Percentiles rank a stretch among this genome's conserved stretches.
phyloP scores from a whole-genome alignment of 2,329 filamentous ascomycete genomes.

The Alternaria brassicicola region DNA sequence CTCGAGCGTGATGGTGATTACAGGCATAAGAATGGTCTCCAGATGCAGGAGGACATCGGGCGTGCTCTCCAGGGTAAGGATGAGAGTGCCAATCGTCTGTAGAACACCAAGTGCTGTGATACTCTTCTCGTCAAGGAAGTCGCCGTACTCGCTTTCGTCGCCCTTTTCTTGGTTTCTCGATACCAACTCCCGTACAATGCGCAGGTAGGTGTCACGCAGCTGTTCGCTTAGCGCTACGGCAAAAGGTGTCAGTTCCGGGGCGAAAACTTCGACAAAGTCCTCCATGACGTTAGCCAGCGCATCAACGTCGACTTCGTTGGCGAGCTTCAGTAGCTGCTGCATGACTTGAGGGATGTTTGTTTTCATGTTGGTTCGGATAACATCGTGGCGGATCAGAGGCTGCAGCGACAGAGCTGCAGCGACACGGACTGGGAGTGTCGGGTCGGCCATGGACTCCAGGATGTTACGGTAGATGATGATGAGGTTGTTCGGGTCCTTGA shows the following conservation, averaged over 20 bases:
- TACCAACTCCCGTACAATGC: conserved; percentile 88
- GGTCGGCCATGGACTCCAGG: conserved; percentile 93
- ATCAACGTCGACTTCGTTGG: conserved; percentile 97
- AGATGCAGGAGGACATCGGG: conserved; percentile 94
- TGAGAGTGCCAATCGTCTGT: conserved; percentile 96
- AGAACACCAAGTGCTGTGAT: conserved; percentile 95
- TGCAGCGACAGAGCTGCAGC: conserved; percentile 93
- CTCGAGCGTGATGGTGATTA: conserved; percentile 93
- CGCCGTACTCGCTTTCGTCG: conserved; percentile 79
- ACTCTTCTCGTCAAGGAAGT: conserved; percentile 97
- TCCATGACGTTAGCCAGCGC: conserved; percentile 99
- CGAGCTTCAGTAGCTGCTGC: conserved; percentile 96
- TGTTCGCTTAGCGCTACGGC: conserved; percentile 96
- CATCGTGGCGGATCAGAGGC: conserved; percentile 91
- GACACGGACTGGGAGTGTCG: conserved; percentile 90
- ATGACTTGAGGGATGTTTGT: conserved; percentile 98
- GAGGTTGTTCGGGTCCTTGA: conserved; percentile 94
- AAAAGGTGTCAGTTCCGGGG: conserved; percentile 94
- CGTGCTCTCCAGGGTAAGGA: conserved; percentile 94
- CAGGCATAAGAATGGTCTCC: conserved; percentile 94
- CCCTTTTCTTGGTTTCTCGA: conserved; percentile 80
- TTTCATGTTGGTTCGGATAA: conserved; percentile 95
- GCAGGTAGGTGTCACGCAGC: conserved; percentile 91
- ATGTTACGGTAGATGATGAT: conserved; percentile 97
- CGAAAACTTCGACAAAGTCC: conserved; percentile 98